A percentile compares a stretch with the other conserved stretches of the same genome.
Conservation (phyloP, 202 grass and related monocot species). For the Eragrostis tef region DNA sequence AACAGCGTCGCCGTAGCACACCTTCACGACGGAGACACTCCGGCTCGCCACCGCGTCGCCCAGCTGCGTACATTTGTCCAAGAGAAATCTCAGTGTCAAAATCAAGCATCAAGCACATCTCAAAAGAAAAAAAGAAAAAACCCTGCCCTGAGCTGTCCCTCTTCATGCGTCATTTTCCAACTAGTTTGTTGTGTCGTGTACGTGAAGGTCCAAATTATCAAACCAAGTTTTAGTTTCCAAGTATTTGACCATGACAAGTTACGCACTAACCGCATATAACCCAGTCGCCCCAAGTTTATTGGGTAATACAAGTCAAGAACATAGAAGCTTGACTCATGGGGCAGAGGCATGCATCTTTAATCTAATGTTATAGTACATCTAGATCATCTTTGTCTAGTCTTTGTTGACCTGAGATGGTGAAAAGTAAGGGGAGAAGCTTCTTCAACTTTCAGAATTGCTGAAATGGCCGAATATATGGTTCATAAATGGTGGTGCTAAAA, state of each 20-base stretch:
- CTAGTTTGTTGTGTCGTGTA: slow-evolving; percentile 13
- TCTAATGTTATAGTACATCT: slow-evolving; percentile 12
- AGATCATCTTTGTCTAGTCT: slow-evolving; percentile 14
- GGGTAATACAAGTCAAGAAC: slow-evolving; percentile 38
- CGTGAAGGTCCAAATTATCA: neutral
- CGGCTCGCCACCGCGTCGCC: slow-evolving; percentile 51
- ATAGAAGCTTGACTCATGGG: slow-evolving; percentile 11
- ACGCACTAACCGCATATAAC: neutral
- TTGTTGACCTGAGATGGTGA: slow-evolving; percentile 35
- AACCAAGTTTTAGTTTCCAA: slow-evolving; percentile 9
- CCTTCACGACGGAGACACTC: slow-evolving; percentile 55
- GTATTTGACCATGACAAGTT: slow-evolving; percentile 32
- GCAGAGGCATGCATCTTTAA: slow-evolving; percentile 17
- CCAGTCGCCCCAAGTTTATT: slow-evolving; percentile 4
- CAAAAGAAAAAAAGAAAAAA: neutral
- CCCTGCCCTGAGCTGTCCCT: no score
- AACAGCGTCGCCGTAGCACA: slow-evolving; percentile 54
- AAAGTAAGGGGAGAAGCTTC: slow-evolving; percentile 24
- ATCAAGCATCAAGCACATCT: slow-evolving; percentile 23
- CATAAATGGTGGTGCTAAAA: neutral
- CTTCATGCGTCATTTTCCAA: neutral
- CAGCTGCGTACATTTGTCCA: slow-evolving; percentile 58
- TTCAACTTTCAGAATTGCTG: slow-evolving; percentile 5
- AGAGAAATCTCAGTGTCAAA: slow-evolving; percentile 39
- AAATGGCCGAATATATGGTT: neutral